Evolutionary conservation across 345 rosid species (phyloP).

Genomic region (Ceriops tagal): DNA sequence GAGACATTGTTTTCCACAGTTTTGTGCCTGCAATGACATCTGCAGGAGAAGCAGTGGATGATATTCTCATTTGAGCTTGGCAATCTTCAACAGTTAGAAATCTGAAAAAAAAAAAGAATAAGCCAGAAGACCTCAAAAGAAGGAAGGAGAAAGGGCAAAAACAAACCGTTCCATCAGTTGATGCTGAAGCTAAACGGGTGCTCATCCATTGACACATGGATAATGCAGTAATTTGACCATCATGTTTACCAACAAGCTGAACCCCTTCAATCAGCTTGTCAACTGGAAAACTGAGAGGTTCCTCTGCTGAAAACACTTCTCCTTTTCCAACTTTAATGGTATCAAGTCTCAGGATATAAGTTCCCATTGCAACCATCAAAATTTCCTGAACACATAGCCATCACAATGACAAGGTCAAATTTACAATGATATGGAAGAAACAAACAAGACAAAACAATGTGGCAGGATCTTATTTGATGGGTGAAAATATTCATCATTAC

Average conservation of each 20-base stretch:
- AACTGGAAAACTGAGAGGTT: slow-evolving; percentile 65
- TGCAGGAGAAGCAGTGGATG: neutral
- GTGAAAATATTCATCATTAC: slow-evolving; percentile 33
- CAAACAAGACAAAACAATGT: slow-evolving; percentile 1
- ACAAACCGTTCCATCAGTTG: slow-evolving; percentile 86
- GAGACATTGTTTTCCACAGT: neutral
- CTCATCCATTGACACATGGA: slow-evolving; percentile 94
- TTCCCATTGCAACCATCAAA: slow-evolving; percentile 76
- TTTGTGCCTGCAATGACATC: neutral
- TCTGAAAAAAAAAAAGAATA: neutral
- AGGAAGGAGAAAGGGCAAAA: slow-evolving; percentile 10
- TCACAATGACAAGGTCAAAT: neutral
- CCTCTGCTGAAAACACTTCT: slow-evolving; percentile 59
- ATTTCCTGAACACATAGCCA: slow-evolving; percentile 52
- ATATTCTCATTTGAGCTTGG: neutral
- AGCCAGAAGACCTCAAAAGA: slow-evolving; percentile 3
- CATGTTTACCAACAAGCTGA: slow-evolving; percentile 82
- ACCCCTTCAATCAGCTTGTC: slow-evolving; percentile 70
- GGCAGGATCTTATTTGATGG: neutral
- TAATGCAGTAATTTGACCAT: slow-evolving; percentile 88
- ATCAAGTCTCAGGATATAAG: slow-evolving; percentile 62
- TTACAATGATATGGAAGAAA: neutral
- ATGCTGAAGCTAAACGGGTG: slow-evolving; percentile 79
- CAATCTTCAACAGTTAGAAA: neutral
- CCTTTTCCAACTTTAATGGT: slow-evolving; percentile 64